Evolutionary conservation across 2,329 filamentous ascomycete species (phyloP), one percentile per base, ranked within the genome.

Genomic region (Alternaria angustiovoidea): DNA sequence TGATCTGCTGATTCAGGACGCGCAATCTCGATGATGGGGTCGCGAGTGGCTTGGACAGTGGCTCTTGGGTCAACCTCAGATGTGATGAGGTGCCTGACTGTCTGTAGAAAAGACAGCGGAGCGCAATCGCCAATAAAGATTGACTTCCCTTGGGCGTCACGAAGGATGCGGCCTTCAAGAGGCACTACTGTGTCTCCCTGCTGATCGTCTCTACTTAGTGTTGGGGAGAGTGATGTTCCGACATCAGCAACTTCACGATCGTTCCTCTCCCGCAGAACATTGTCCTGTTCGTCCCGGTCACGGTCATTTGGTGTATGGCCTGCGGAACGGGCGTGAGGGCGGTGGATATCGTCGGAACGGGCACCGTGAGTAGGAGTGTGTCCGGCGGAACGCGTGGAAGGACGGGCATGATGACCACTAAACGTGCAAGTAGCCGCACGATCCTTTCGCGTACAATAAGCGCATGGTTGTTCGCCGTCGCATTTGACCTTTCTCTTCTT

Each of bases 61-160:
- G 69, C 67, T 16, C 70, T 67, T 9, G 70, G 58, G 32, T 71
- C 72, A 8, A 70, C 70, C 42, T 73, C 69, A 11, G 79, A 78
- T 4, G 81, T 80, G 7, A 85, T 80, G 6, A 86, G 77, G 44
- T 84, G 80, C 34, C 83, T 81, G 14, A 85, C 82, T 54, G 82
- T 85, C 65, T 85, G 83, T 36, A 85, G 65, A 54, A 85, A 85
- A 0, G 83, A 85, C 47, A 85, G 72, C 48, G 83, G 84, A 34
- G 83, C 83, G 38, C 82, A 85, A 59, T 86, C 84, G 14, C 84
- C 84, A 28, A 86, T 82, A 63, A 85, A 86, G 67, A 86, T 84
- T 51, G 84, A 81, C 56, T 85, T 85, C 6, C 83, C 83, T 61
- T 84, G 81, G 0, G 82, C 82, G 63, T 85, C 83, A 24, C 82